Evolutionary conservation across 2,329 filamentous ascomycete species (phyloP), one percentile per base, ranked within the genome.

Genomic region (Dactylonectria estremocensis): DNA sequence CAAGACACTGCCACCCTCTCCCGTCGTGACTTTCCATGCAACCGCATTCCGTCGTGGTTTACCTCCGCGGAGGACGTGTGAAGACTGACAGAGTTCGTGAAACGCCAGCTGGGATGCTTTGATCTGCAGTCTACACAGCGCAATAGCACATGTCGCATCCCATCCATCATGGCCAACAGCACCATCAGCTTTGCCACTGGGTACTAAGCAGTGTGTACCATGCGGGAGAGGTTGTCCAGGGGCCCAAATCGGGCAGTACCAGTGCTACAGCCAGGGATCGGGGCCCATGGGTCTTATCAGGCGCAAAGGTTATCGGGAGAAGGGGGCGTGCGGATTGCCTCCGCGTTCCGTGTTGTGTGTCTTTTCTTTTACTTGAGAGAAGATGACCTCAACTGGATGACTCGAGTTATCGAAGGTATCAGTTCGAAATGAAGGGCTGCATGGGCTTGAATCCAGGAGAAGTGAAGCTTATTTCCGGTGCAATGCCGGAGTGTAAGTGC

Each of bases 201-300:
- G n/a, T n/a, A n/a, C n/a, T n/a, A n/a, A n/a, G 10, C 20, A 9
- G 5, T 48, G n/a, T 13, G 18, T 48, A 22, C 11, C 45, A 28
- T 48, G 61, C 35, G 24, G 46, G 43, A 49, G 62, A 33, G 43
- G 16, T 33, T 18, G 35, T 28, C 50, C 55, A 20, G 31, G 56
- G 37, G 50, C 46, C 24, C 33, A 63, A 31, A 33, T 45, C 24
- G 37, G 50, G 31, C n/a, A 18, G 28, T n/a, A 4, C 24, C 4
- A 28, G 24, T 28, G 24, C 24, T 28, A 28, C 7, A 57, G 46
- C 28, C 63, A 71, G 64, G 71, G 64, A 70, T 68, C 66, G 61
- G 61, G 61, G 52, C 50, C 53, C 70, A 67, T 40, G 69, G 66
- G 65, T 58, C 72, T 74, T 74, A 74, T 74, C 72, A 72, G 61